Percentiles rank a stretch among this genome's conserved stretches.
Evolutionary conservation across 495 filamentous ascomycete genomes (phyloP).

Genomic region (Monascus purpureus): DNA sequence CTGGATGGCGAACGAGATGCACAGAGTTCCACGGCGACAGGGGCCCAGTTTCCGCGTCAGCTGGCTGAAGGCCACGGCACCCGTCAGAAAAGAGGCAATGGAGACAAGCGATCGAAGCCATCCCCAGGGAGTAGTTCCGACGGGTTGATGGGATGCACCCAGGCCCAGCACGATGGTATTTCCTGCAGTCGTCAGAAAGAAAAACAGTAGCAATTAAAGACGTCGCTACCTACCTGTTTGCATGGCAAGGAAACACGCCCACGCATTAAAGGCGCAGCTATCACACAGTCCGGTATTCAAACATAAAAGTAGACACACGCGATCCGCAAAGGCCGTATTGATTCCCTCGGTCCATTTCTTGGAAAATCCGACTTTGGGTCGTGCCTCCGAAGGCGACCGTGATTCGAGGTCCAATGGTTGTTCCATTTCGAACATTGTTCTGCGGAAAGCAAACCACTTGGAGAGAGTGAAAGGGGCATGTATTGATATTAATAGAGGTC

Average conservation of each 20-base stretch:
- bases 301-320: constrained; percentile 40
- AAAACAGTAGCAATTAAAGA: too few species aligned
- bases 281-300: constrained; percentile 47
- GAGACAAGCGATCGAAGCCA: constrained; percentile 52
- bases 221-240: constrained; percentile 51
- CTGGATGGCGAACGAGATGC: constrained; percentile 45
- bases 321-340: constrained; percentile 30
- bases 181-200: too few species aligned
- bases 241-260: constrained; percentile 48
- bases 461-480: too few species aligned
- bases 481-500: too few species aligned
- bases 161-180: constrained; percentile 57
- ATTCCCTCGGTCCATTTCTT: constrained; percentile 30
- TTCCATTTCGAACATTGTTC: too few species aligned
- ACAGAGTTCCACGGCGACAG: constrained; percentile 37
- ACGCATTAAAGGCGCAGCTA: constrained; percentile 47
- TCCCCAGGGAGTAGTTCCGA: constrained; percentile 38
- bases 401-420: too few species aligned
- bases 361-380: too few species aligned
- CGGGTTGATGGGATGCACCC: constrained; percentile 39
- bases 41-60: constrained; percentile 20
- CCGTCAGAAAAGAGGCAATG: constrained; percentile 41
- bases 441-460: too few species aligned
- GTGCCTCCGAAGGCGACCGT: too few species aligned
- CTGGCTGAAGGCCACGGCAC: constrained; percentile 34